phyloP scores from a whole-genome alignment of 768 basidiomycete species.

The Crepidotus variabilis region DNA sequence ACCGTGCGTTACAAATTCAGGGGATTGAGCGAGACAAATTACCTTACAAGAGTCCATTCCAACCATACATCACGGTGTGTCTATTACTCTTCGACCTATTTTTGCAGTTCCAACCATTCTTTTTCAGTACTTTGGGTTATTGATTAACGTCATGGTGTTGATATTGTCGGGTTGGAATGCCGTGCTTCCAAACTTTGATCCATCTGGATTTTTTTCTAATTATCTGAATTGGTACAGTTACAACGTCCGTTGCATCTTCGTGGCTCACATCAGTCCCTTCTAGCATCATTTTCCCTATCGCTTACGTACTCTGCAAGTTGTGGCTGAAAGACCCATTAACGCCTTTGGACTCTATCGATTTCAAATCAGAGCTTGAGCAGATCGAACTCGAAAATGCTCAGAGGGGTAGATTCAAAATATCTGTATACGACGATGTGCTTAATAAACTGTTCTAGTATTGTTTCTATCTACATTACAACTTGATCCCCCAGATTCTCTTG shows the following conservation, averaged over 20 bases:
- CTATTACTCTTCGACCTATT: not conserved
- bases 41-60: slow-evolving; percentile 40
- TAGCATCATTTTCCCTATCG: slow-evolving; percentile 23
- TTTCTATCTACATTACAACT: not conserved
- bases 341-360: slow-evolving; percentile 19
- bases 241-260: not conserved
- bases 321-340: slow-evolving; percentile 19
- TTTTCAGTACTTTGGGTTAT: slow-evolving; percentile 22
- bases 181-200: slow-evolving; percentile 21
- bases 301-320: slow-evolving; percentile 23
- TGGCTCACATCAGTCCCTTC: not conserved
- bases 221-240: slow-evolving; percentile 25
- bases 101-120: not conserved
- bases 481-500: slow-evolving; percentile 54
- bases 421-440: slow-evolving; percentile 19
- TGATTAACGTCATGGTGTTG: slow-evolving; percentile 24
- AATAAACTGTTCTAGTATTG: slow-evolving; percentile 18
- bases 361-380: slow-evolving; percentile 18
- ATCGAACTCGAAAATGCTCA: slow-evolving; percentile 13
- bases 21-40: slow-evolving; percentile 26
- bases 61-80: slow-evolving; percentile 39
- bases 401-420: not conserved
- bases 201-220: slow-evolving; percentile 21
- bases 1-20: slow-evolving; percentile 23
- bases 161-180: slow-evolving; percentile 27